phyloP scores from a whole-genome alignment of 805 yeast genomes.

The Brettanomyces sp. region DNA sequence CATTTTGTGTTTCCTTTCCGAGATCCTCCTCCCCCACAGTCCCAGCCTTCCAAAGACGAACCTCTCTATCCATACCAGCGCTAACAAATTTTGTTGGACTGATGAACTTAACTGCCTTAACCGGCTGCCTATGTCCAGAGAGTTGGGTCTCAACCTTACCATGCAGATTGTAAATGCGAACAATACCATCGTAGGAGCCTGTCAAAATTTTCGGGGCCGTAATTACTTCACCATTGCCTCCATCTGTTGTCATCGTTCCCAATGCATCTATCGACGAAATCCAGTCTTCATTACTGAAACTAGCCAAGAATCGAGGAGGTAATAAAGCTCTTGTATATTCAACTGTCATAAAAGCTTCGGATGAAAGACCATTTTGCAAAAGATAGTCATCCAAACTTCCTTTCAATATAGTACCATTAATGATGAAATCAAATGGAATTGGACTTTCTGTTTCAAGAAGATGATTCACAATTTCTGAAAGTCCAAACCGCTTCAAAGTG shows the following conservation, averaged over 20 bases:
- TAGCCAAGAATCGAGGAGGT: conserved; percentile 88
- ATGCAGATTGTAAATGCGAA: conserved; percentile 75
- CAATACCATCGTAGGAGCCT: conserved; percentile 88
- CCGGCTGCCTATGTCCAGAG: conserved; percentile 82
- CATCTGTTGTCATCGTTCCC: conserved; percentile 23
- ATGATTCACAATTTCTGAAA: conserved; percentile 93
- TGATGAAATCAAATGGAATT: conserved; percentile 86
- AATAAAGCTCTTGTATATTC: conserved; percentile 89
- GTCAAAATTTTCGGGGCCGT: conserved; percentile 58
- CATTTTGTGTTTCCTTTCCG: conserved; percentile 37
- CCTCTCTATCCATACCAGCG: conserved; percentile 81
- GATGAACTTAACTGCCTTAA: conserved; percentile 75
- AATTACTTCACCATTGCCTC: conserved; percentile 16
- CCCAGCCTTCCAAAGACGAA: conserved; percentile 79
- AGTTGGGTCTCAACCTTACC: conserved; percentile 76
- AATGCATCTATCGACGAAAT: conserved; percentile 61
- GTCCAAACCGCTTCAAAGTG: conserved; percentile 76
- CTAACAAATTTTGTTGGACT: conserved; percentile 68
- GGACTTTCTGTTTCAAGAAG: conserved; percentile 54
- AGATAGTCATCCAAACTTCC: conserved; percentile 75
- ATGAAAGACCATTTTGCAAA: conserved; percentile 64
- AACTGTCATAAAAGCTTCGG: conserved; percentile 67
- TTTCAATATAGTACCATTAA: conserved; percentile 76
- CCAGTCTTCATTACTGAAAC: conserved; percentile 94
- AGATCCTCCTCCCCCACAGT: conserved; percentile 33